Evolutionary conservation across 306 rosid genomes (phyloP).

Genomic region (Herpetospermum pedunculosum): DNA sequence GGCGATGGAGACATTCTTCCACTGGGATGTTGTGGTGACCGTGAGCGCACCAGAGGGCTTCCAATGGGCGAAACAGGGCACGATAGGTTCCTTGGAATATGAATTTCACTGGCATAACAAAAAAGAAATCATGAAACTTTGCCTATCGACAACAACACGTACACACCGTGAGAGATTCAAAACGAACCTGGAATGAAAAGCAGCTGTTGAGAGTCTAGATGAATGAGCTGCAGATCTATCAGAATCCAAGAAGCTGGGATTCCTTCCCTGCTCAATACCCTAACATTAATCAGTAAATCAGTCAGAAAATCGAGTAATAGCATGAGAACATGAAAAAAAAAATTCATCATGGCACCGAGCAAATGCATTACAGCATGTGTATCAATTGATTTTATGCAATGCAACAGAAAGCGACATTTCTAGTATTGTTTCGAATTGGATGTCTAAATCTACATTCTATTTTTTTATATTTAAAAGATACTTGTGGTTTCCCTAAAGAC

Average conservation of each 20-base stretch:
- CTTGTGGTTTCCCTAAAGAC: background rate
- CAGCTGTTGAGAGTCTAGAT: slow-evolving; percentile 33
- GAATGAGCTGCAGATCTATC: slow-evolving; percentile 31
- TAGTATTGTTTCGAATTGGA: background rate
- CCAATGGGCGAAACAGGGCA: slow-evolving; percentile 34
- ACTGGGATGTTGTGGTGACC: slow-evolving; percentile 27
- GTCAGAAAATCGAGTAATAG: slow-evolving; percentile 10
- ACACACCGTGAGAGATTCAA: background rate
- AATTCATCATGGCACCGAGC: background rate
- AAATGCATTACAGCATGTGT: background rate
- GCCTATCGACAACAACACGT: background rate
- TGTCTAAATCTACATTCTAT: background rate
- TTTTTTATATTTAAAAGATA: background rate
- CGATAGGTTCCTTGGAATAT: slow-evolving; percentile 23
- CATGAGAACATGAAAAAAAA: background rate
- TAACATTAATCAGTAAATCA: slow-evolving; percentile 17
- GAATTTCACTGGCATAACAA: slow-evolving; percentile 17
- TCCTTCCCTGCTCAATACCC: slow-evolving; percentile 39
- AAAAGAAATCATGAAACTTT: background rate
- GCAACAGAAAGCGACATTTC: background rate
- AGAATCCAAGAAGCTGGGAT: slow-evolving; percentile 30
- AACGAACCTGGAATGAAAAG: slow-evolving; percentile 39
- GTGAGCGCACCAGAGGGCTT: slow-evolving; percentile 24
- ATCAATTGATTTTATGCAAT: background rate
- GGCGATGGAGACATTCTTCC: slow-evolving; percentile 39